Evolutionary conservation across 805 yeast genomes (phyloP), one percentile per base, ranked within the genome.

Genomic region (Pichia scutulata): DNA sequence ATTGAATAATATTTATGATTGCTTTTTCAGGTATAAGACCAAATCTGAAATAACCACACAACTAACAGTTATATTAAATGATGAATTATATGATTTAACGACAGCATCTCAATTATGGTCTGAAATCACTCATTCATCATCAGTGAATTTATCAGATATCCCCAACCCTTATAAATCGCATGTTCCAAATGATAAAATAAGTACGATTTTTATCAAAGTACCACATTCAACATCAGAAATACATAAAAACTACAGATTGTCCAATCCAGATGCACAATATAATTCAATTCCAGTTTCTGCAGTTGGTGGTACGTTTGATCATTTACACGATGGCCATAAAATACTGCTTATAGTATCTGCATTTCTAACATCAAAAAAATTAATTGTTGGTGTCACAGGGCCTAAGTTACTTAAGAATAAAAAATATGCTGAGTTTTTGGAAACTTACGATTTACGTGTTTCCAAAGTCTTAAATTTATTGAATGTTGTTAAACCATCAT

Each of bases 241-340:
- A 39, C 41, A 21, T 44, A 30, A 39, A 7, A 41, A 42, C 8
- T 41, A 47, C 6, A 33, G 16, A 16, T 25, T 49, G 4, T 13
- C 26, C 2, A 50, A 50, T 18, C 33, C 47, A 13, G 22, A 46
- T 2, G 33, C 50, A n/a, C 6, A 36, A 8, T 39, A 23, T 13
- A 33, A 13, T 16, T 22, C 26, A 4, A 26, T 51, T 2, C 48
- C 48, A 8, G 52, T 56, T 2, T 60, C 58, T 14, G 92, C 96
- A 0, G 82, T 92, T 1, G 99, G 99, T 0, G 99, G 99, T 0
- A 93, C 99, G 0, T 93, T 93, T 69, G 99, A 93, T 62, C 98
- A 93, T 67, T 62, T 93, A 37, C 99, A 93, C 59, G 95, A 86
- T 61, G 99, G 98, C 0, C 99, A 93, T 67, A 88, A 86, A 64